These are phyloP conservation scores for Termitomyces sp. DNA, from an alignment of 768 basidiomycete species.

Conservation along the genomic window DNA sequence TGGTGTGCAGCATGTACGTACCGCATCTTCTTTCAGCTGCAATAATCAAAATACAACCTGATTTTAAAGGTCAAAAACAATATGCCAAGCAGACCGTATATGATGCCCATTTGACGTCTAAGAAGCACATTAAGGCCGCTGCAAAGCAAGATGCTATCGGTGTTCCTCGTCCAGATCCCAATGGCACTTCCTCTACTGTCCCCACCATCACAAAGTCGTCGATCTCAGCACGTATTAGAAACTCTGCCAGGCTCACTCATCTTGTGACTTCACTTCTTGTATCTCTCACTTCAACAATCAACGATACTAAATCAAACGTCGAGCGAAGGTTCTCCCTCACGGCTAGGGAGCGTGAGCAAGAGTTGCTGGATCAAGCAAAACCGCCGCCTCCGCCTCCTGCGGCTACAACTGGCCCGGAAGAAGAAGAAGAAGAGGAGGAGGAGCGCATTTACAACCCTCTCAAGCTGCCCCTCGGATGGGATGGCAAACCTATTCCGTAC, in stretches of 20 bases:
- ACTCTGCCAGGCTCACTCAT: conserved; percentile 66
- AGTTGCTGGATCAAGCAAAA: conserved; percentile 68
- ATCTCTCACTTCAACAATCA: conserved; percentile 58
- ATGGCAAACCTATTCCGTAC: conserved; percentile 98
- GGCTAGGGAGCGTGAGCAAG: conserved; percentile 95
- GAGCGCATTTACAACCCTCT: conserved; percentile 97
- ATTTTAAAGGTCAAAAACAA: conserved; percentile 72
- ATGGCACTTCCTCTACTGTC: conserved; percentile 35
- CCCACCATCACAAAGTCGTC: conserved; percentile 25
- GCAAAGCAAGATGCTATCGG: conserved; percentile 57
- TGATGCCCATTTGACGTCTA: conserved; percentile 91
- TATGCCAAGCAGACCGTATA: conserved; percentile 98
- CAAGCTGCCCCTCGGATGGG: conserved; percentile 95
- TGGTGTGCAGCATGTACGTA: conserved; percentile 92
- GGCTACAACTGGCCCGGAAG: conserved; percentile 35
- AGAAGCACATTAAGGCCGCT: conserved; percentile 92
- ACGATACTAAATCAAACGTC: conserved; percentile 93
- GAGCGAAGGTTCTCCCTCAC: conserved; percentile 96
- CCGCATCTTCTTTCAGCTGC: conserved; percentile 24
- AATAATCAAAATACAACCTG: conserved; percentile 1
- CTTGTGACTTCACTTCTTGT: conserved; percentile 64
- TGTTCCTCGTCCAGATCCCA: conserved; percentile 48
- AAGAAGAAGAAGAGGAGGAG: conserved; percentile 89
- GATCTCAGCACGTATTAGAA: conserved; percentile 47
- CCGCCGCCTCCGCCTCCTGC: conserved; percentile 43